These are phyloP conservation scores for Diaporthe helianthi DNA, from an alignment of 2,329 filamentous ascomycete species.

Conservation along the genomic window DNA sequence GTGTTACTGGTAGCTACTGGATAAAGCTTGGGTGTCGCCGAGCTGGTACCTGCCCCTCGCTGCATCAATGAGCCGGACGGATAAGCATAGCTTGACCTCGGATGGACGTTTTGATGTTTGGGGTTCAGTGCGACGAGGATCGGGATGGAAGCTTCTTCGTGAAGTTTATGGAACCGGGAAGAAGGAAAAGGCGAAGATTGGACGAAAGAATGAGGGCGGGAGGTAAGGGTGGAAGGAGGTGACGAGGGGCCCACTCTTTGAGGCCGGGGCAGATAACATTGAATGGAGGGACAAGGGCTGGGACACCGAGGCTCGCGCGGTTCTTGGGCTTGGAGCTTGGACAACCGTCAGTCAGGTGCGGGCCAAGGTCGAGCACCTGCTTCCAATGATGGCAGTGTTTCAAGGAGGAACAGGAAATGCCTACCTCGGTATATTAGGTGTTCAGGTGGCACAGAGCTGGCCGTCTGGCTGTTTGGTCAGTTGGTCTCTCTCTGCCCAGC, in stretches of 20 bases:
- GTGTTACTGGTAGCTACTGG: slow-evolving; percentile 2
- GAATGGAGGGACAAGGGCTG: slow-evolving; percentile 8
- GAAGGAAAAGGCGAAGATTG: not conserved
- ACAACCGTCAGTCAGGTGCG: not conserved
- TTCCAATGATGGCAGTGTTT: slow-evolving; percentile 19
- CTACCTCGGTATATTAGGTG: slow-evolving; percentile 16
- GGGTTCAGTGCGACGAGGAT: not conserved
- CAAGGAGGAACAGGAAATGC: not conserved
- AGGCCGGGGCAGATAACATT: not conserved
- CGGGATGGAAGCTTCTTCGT: not conserved
- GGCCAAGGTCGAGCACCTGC: not conserved
- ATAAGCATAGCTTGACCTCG: not conserved
- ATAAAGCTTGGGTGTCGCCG: not conserved
- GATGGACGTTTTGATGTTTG: not conserved
- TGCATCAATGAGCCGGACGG: slow-evolving; percentile 5
- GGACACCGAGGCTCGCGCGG: slow-evolving; percentile 2
- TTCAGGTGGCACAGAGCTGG: not conserved
- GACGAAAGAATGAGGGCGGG: not conserved
- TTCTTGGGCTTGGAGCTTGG: not conserved
- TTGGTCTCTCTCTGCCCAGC: not conserved
- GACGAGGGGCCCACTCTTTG: slow-evolving; percentile 22
- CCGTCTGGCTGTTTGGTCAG: not conserved
- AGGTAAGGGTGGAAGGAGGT: not conserved
- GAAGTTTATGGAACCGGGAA: not conserved
- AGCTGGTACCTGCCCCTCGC: not conserved